Evolutionary conservation across 2,329 filamentous ascomycete species (phyloP).

Genomic region (Colletotrichum tropicale): DNA sequence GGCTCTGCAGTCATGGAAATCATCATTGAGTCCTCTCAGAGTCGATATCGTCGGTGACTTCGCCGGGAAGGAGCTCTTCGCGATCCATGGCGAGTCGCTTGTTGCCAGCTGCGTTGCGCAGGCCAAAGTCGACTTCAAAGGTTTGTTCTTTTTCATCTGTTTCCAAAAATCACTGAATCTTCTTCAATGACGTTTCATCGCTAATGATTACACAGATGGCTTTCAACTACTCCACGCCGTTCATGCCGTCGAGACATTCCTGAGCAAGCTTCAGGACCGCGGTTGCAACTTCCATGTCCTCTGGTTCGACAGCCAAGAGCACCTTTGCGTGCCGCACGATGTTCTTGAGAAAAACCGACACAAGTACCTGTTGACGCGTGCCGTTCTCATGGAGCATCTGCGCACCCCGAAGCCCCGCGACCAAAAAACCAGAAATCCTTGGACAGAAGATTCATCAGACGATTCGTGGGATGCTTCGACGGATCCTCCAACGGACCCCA

Average conservation of each 20-base stretch:
- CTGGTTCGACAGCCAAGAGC: conserved; percentile 66
- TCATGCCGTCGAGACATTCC: conserved; percentile 70
- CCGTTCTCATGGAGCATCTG: conserved; percentile 70
- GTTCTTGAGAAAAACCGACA: conserved; percentile 28
- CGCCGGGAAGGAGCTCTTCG: conserved; percentile 74
- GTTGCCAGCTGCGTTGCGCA: conserved; percentile 68
- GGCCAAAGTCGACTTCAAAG: conserved; percentile 65
- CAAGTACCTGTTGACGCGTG: conserved; percentile 67
- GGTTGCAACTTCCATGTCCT: conserved; percentile 74
- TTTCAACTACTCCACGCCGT: conserved; percentile 76
- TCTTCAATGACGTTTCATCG: background rate
- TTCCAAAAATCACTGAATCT: fast-evolving
- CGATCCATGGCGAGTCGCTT: conserved; percentile 77
- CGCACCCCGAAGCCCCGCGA: background rate
- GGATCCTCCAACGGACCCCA: conserved; percentile 44
- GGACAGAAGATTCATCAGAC: background rate
- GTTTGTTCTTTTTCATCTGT: conserved; percentile 28
- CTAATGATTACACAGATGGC: conserved; percentile 45
- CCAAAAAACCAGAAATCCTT: background rate
- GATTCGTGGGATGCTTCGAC: background rate
- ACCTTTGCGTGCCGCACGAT: conserved; percentile 58
- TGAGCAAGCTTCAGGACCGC: conserved; percentile 62
- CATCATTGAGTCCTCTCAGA: conserved; percentile 26
- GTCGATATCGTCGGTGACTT: conserved; percentile 78
- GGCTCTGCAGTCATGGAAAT: background rate